Evolutionary conservation across 805 yeast genomes (phyloP), one percentile per base, ranked within the genome.

Genomic region (Soucietia sequanensis): DNA sequence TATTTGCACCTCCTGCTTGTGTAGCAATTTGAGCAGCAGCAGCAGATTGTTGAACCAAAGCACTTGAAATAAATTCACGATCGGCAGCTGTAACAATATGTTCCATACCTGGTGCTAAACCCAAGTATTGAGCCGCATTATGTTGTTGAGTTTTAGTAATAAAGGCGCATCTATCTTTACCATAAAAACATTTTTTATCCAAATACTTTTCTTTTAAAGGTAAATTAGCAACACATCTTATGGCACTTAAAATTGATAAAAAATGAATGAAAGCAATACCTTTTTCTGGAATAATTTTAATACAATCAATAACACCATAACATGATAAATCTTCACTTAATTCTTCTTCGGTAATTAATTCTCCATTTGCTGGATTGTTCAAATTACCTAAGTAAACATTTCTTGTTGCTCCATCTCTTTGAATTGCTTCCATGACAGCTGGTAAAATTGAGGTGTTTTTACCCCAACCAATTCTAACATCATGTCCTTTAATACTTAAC

Each of bases 1-100:
- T 91, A 38, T 80, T 80, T 17, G 91, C 86, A 16, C 97, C 97
- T 10, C 96, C 97, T 2, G 96, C 95, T 34, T 90, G 79, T 0
- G 95, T 84, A 1, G 96, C 96, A 50, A 91, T 90, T 23, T 95
- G 91, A n/a, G 96, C 96, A 5, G 98, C 96, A 1, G 97, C 96
- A 24, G 95, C 95, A 11, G 95, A 81, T 63, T 93, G 97, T 60
- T 88, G 95, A 24, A 91, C 85, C 37, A 90, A 70, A 6, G 91
- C 86, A 27, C 80, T 76, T 0, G 90, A 81, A 44, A 77, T 77
- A 43, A 75, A 65, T 49, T 77, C 82, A 31, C 80, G 61, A 48
- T 77, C 81, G 6, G 85, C 83, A 37, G 80, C 80, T 38, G 87
- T 82, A 18, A 84, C 78, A 37, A 84, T 67, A 52, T 84, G 86